Conservation (phyloP, 2,329 filamentous ascomycete genomes). For the Madurella fahalii region DNA sequence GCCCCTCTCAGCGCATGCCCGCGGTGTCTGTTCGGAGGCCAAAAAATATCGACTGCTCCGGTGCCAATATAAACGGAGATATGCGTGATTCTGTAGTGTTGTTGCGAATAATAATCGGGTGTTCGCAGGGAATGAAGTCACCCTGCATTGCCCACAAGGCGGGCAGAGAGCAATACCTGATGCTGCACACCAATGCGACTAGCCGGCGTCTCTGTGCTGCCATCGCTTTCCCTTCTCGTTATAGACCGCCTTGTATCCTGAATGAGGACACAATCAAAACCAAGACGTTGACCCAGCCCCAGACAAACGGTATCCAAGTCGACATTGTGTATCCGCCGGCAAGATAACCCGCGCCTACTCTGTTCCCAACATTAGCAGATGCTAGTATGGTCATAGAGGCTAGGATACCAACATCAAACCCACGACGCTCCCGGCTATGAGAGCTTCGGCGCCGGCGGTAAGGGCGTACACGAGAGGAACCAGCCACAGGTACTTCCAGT, state of each 20-base stretch:
- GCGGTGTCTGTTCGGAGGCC: background rate
- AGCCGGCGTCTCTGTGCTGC: background rate
- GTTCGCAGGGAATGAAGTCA: no score
- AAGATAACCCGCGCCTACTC: conserved; percentile 74
- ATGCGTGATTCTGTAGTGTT: no score
- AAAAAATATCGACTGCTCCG: no score
- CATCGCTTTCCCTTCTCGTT: background rate
- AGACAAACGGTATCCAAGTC: conserved; percentile 88
- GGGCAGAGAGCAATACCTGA: no score
- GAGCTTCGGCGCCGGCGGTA: conserved; percentile 69
- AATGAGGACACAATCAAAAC: conserved; percentile 84
- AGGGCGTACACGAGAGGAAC: conserved; percentile 67
- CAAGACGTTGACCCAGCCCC: conserved; percentile 79
- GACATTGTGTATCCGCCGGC: conserved; percentile 86
- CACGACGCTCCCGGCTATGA: conserved; percentile 76
- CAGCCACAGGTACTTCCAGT: conserved; percentile 63
- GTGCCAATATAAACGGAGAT: no score
- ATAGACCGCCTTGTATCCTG: conserved; percentile 86
- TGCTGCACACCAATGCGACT: no score
- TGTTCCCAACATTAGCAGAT: conserved; percentile 32
- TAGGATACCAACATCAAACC: conserved; percentile 64
- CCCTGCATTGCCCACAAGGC: no score
- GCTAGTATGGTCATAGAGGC: background rate
- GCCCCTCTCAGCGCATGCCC: no score
- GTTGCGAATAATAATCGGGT: no score